These are phyloP conservation scores for Neonectria ditissima DNA, from an alignment of 2,329 filamentous ascomycete species.

Conservation along the genomic window DNA sequence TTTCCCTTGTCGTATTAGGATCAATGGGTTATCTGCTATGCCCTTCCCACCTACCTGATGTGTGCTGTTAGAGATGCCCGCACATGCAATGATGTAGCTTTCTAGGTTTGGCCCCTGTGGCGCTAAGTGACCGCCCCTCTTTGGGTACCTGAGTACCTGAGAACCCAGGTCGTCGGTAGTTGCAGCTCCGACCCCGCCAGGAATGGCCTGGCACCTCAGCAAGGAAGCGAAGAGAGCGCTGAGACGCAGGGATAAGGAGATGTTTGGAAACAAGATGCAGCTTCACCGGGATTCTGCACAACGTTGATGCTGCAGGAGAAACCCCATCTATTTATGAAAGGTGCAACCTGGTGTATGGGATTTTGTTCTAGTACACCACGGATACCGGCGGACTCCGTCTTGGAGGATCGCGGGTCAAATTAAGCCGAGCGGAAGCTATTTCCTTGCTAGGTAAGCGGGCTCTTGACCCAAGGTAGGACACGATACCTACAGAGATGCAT, in stretches of 20 bases:
- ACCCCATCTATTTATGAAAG: not conserved
- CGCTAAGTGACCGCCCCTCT: slow-evolving; percentile 19
- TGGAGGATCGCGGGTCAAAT: not conserved
- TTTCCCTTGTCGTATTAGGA: slow-evolving; percentile 8
- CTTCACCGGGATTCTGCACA: not conserved
- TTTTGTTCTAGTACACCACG: not conserved
- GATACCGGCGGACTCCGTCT: not conserved
- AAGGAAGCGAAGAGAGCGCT: not conserved
- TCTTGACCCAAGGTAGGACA: not conserved
- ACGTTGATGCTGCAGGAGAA: not conserved
- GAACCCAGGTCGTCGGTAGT: slow-evolving; percentile 12
- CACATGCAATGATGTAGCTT: slow-evolving; percentile 22
- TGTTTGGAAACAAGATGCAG: not conserved
- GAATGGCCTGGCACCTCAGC: not conserved
- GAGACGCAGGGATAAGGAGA: not conserved
- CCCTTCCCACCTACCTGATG: slow-evolving; percentile 11
- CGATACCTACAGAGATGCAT: not conserved
- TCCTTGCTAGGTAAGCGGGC: not conserved
- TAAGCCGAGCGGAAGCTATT: not conserved
- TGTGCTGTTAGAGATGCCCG: not conserved
- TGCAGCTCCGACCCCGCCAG: slow-evolving; percentile 7
- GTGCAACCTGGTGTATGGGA: not conserved
- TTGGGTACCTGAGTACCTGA: slow-evolving; percentile 13
- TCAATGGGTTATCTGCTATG: not conserved
- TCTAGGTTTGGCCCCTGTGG: slow-evolving; percentile 24